Evolutionary conservation across 202 grass and related monocot genomes (phyloP).

Genomic region (Miscanthus sacchariflorus): DNA sequence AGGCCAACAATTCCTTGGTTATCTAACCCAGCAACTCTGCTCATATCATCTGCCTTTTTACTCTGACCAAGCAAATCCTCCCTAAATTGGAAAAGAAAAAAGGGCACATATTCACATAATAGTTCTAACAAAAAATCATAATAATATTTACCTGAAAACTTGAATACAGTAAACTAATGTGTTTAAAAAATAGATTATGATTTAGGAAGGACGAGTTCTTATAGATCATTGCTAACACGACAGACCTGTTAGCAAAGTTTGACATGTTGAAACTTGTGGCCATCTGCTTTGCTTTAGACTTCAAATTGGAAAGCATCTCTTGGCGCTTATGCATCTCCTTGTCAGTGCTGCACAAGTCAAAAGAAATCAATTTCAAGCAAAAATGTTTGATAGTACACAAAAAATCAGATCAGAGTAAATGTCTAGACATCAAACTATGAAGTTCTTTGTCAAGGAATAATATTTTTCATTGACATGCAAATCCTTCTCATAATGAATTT

Average conservation of each 20-base stretch:
- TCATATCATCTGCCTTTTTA: slow-evolving; percentile 77
- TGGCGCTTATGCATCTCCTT: slow-evolving; percentile 84
- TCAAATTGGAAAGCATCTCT: slow-evolving; percentile 76
- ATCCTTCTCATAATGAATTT: slow-evolving; percentile 28
- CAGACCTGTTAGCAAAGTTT: slow-evolving; percentile 80
- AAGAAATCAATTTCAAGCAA: neutral
- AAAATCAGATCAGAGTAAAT: neutral
- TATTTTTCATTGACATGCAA: neutral
- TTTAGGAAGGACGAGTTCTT: neutral
- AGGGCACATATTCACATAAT: neutral
- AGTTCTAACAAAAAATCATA: neutral
- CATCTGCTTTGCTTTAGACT: slow-evolving; percentile 84
- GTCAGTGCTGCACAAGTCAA: slow-evolving; percentile 49
- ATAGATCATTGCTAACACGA: neutral
- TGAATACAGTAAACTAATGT: neutral
- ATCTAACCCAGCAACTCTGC: slow-evolving; percentile 76
- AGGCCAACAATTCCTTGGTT: slow-evolving; percentile 92
- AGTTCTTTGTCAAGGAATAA: neutral
- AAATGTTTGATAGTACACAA: neutral
- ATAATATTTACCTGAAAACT: neutral
- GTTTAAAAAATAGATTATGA: neutral
- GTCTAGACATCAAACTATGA: neutral
- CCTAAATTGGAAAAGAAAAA: slow-evolving; percentile 52
- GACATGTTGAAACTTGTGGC: slow-evolving; percentile 73
- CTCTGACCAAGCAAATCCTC: slow-evolving; percentile 88